Evolutionary conservation across 139 green algal genomes (phyloP), one percentile per base, ranked within the genome.

Genomic region (Picochlorum sp.): DNA sequence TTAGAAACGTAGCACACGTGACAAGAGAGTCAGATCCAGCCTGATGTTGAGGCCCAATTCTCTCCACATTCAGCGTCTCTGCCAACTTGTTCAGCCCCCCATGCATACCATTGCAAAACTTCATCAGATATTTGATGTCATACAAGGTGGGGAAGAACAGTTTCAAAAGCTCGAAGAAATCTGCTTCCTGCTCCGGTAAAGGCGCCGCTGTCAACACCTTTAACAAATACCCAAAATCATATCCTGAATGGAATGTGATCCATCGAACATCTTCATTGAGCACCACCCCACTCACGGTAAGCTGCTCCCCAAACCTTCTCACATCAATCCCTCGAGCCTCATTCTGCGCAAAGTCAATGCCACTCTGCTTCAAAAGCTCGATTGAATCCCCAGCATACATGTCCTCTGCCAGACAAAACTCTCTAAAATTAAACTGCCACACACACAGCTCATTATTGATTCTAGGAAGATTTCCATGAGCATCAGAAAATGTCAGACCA

Each of bases 381-480:
- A 99, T 98, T 47, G 79, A 92, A 72, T 99, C 92, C 65, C 91
- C 81, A 0, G 92, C 94, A 60, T 96, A 98, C 67, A 99, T 89
- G 73, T 99, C 94, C 14, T 97, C 90, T 1, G 66, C 67, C 2
- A 97, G 67, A 45, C 75, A 72, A 66, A 99, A 99, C 75, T 97
- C 88, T 49, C 85, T 83, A 78, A 99, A 99, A 73, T 99, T 99
- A 76, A 99, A 99, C 72, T 99, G 94, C 94, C 94, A 99, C 4
- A 97, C 86, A 64, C 84, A 93, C 5, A 93, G 83, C 75, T 98
- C 85, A 3, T 82, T 86, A 60, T 86, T 85, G 55, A 73, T 81
- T 6, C 72, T 49, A 0, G 94, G 92, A 50, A 99, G 77, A 49
- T 91, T 90, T 45, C 94, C 94, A 18, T 94, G 62, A 5, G 74